Base-by-base conservation (phyloP, 1,284 basidiomycete genomes). In the Leccinum pallidistipes region DNA sequence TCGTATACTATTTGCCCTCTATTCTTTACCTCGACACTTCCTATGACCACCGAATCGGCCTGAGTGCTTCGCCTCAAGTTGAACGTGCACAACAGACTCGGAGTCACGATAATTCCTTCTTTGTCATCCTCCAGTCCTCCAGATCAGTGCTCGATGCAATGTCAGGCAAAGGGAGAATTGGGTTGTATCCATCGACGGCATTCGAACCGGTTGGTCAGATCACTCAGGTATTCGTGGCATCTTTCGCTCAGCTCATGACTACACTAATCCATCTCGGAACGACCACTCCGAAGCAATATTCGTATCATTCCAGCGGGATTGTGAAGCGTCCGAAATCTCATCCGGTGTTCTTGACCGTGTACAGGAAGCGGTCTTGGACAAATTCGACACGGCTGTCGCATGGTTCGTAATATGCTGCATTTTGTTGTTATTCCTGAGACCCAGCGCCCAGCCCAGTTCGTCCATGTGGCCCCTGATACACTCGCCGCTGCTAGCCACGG, bases 241-340 rank as follows among this genome's bases (percentile, higher is more conserved):
- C 18, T 24, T 49, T 49, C 24, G 24, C 47, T 49, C 47, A 24
- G 8, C 47, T 49, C 12, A 27, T 16, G 47, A 49, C 2, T 24
- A 49, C 14, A 49, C 47, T 12, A 78, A 77, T 77, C 24, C 56
- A 71, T 24, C 65, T 71, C 12, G 62, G 69, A 56, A 50, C 59
- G 5, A 36, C 21, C 8, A 16, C 27, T 4, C 65, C 65, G 5
- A 53, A 62, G n/a, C 77, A 77, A 62, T 55, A 65, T 8, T 71
- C 73, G 1, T 79, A 70, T 59, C 78, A 78, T 64, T 71, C 72
- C 67, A 79, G 78, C 49, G 77, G 79, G 0, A 75, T 80, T 49
- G 77, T 78, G 24, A 78, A 76, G 1, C 67, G 70, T 36, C 73
- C 67, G 3, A 72, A 65, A 34, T 62, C 69, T 62, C 69, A 47